Percentiles rank a stretch among this genome's conserved stretches.
phyloP scores from a whole-genome alignment of 768 basidiomycete genomes.

The Termitomyces sp. region DNA sequence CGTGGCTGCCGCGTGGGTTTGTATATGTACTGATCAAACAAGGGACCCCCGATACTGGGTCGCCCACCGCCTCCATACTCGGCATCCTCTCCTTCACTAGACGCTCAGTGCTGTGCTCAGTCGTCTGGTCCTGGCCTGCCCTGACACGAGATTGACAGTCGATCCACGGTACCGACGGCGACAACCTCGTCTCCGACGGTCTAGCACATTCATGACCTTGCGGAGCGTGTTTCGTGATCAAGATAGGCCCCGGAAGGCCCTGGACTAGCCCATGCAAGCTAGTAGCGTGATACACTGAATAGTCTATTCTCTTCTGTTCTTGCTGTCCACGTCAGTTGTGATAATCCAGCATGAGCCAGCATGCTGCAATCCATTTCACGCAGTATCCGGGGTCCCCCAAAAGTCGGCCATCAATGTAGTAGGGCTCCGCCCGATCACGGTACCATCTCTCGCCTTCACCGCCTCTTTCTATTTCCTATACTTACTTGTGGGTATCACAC shows the following conservation, averaged over 20 bases:
- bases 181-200: neutral
- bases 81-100: neutral
- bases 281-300: neutral
- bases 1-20: conserved; percentile 44
- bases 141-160: neutral
- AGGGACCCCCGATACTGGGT: conserved; percentile 18
- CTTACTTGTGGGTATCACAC: no score
- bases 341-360: no score
- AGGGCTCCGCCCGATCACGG: neutral
- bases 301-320: neutral
- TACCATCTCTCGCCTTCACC: neutral
- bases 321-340: neutral
- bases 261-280: neutral
- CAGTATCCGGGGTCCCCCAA: neutral
- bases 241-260: neutral
- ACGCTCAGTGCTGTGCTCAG: neutral
- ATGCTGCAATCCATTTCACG: no score
- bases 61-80: conserved; percentile 3
- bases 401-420: neutral
- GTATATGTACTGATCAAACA: conserved; percentile 15
- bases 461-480: no score
- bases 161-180: conserved; percentile 1
- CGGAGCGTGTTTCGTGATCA: neutral
- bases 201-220: neutral
- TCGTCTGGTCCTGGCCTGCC: no score